Base-by-base conservation (phyloP, 441 rosid genomes). In the Pelargonium citronellum region DNA sequence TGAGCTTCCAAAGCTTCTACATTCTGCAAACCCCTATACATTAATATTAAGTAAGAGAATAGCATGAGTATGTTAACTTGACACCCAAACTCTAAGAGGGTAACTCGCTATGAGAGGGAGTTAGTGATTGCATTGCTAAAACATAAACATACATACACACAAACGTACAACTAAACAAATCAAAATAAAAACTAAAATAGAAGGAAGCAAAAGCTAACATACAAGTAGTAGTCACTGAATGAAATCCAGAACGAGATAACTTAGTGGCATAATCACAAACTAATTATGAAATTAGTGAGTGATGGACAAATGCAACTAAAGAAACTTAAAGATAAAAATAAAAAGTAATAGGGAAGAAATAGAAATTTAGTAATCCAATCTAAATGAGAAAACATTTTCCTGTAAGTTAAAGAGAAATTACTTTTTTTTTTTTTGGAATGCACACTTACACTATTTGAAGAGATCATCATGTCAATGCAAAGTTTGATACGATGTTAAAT, bases 11-110 rank as follows among this genome's bases (percentile, higher is more conserved):
- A 95, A 95, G 78, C 73, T 83, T 82, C 95, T 87, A 87, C 76
- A 85, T 81, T 95, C 98, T 88, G 95, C 99, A 89, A 92, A 95
- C 79, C 99, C 99, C 99, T 95, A 84, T 81, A 34, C 39, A 34
- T 34, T 34, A 34, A 34, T 34, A 80, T 83, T 81, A 81, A 83
- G 87, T 85, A 82, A 81, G 83, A 77, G 80, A 82, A 75, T 77
- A 82, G 71, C 68, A 82, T 79, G 72, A 60, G 80, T 64, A 76
- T 71, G 68, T 70, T 73, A 74, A 73, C 71, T 66, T 73, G 62
- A 60, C 44, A 78, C 24, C 10, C 63, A 43, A 65, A 20, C 44
- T 10, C 37, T 34, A 34, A 34, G 39, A 34, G 39, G 39, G 39
- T 34, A 34, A 34, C 39, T 34, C 39, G 30, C 6, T 34, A 34